Evolutionary conservation across 495 filamentous ascomycete species (phyloP), one percentile per base, ranked within the genome.

Genomic region (Penicillium salamii): DNA sequence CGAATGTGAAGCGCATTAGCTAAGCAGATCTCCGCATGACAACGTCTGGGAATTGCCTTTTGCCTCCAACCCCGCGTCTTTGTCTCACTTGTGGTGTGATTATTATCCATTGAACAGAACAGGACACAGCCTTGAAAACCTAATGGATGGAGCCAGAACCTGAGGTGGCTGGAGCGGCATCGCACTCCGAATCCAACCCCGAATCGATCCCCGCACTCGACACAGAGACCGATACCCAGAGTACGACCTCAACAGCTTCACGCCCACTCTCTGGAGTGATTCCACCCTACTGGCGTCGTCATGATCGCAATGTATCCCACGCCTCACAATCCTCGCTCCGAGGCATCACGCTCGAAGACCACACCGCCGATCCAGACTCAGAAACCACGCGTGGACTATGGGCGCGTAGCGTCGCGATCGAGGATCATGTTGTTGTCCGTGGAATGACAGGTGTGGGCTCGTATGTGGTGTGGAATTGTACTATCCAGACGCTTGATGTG

Each of bases 391-490:
- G 78, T 13, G 79, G 80, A 3, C 67, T 87, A 23, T 90, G 86
- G 86, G 86, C 86, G 4, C 75, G 72, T 39, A 80, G 77, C 49
- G 85, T 86, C 17, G 64, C 75, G 2, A 80, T 90, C 38, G 80
- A 87, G 44, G 85, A 87, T 58, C 77, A 87, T 69, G 74, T 78
- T 28, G 70, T 89, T 50, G 77, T 90, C 37, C 74, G 77, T 50
- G 86, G 72, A 33, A 75, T 78, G 57, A 81, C 78, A 5, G 81
- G 81, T 8, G 73, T 87, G 14, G 86, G 86, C 3, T 76, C 83
- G 0, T 90, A 88, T 65, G 84, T 89, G 19, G 84, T 87, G 14
- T 90, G 86, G 86, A 85, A 83, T 62, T 87, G 82, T 57, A 81
- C 63, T 21, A 78, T 90, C 29, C 77, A 85, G 57, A 89, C 85